Evolutionary conservation across 2,329 filamentous ascomycete species (phyloP).

Genomic region (Tolypocladium ovalisporum): DNA sequence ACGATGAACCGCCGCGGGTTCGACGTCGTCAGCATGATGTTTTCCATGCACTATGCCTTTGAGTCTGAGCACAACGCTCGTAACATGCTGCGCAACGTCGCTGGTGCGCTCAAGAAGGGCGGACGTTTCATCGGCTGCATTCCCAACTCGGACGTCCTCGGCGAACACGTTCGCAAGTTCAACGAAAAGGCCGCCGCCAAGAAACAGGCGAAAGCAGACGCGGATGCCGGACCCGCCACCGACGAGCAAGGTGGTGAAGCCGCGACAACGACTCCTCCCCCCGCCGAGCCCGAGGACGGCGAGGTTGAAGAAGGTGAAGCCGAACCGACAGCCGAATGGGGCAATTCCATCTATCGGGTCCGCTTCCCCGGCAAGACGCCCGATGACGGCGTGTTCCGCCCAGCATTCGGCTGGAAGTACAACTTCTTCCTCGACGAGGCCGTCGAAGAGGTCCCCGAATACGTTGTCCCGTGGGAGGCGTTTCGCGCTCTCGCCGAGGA

Average conservation of each 20-base stretch:
- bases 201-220: conserved; percentile 15
- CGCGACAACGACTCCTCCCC: conserved; percentile 11
- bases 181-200: conserved; percentile 42
- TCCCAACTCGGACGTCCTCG: conserved; percentile 90
- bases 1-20: conserved; percentile 70
- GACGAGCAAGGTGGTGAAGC: conserved; percentile 1
- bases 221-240: conserved; percentile 6
- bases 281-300: conserved; percentile 26
- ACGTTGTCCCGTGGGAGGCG: conserved; percentile 95
- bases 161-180: conserved; percentile 64
- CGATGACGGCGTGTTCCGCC: conserved; percentile 80
- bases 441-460: conserved; percentile 92
- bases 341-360: conserved; percentile 86
- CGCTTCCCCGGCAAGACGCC: conserved; percentile 77
- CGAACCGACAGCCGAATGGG: conserved; percentile 67
- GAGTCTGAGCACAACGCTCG: conserved; percentile 84
- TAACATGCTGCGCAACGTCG: conserved; percentile 87
- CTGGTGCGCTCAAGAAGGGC: conserved; percentile 82
- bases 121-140: conserved; percentile 91
- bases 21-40: conserved; percentile 98
- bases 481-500: conserved; percentile 93
- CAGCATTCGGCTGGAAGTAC: conserved; percentile 96
- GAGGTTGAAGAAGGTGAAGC: conserved; percentile 50
- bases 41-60: conserved; percentile 98
- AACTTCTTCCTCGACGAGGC: conserved; percentile 94